A percentile compares a stretch with the other conserved stretches of the same genome.
Conservation (phyloP, 1,139 yeast genomes). For the Pneumocystis jirovecii region DNA sequence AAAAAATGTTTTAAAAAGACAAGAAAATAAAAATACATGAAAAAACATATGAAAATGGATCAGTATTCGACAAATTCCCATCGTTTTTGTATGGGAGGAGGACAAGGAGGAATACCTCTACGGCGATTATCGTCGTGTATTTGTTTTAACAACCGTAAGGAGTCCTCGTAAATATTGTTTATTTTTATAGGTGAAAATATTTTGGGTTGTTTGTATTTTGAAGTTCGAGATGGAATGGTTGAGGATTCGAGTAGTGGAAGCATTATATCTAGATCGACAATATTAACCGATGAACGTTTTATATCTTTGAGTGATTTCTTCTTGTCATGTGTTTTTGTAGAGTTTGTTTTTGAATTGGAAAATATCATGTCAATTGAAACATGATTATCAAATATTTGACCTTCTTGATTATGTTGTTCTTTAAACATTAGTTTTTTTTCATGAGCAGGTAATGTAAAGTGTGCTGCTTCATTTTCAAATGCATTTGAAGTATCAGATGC, state of each 20-base stretch:
- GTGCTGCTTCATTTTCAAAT: background rate
- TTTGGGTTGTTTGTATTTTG: background rate
- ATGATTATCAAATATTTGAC: background rate
- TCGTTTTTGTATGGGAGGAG: background rate
- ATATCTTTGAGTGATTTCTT: background rate
- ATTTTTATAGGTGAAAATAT: background rate
- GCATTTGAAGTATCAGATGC: background rate
- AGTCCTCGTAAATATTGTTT: background rate
- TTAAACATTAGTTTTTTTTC: background rate
- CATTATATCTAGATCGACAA: background rate
- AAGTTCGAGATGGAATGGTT: background rate
- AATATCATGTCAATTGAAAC: background rate
- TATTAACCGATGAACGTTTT: background rate
- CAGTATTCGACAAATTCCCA: background rate
- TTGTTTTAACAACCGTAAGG: background rate
- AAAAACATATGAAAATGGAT: background rate
- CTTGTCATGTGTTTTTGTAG: background rate
- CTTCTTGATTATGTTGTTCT: background rate
- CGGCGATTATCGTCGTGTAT: background rate
- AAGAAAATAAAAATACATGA: background rate
- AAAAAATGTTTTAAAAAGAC: background rate
- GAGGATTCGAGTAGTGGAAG: background rate
- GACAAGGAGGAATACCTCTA: background rate
- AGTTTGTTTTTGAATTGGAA: background rate
- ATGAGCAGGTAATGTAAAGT: background rate